Evolutionary conservation across 73 alveolate species (phyloP), one percentile per base, ranked within the genome.

Genomic region (Blepharisma stoltei): DNA sequence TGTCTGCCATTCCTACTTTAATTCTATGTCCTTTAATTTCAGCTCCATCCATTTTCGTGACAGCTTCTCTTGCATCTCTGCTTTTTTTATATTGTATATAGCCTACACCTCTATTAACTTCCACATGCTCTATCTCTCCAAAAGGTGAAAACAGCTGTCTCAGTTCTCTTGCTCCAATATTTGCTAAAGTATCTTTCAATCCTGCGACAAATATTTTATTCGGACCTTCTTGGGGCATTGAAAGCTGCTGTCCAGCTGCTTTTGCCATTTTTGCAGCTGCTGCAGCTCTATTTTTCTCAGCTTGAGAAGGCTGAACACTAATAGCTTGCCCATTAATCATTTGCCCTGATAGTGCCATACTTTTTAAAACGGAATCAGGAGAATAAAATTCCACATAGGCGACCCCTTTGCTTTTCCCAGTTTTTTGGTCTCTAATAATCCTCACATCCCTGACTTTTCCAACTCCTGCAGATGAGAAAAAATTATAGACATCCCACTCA

Each of bases 241-340:
- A 77, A 54, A 70, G 50, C 53, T 76, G 78, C 45, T 87, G 76
- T 65, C 71, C 79, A 55, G 80, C 78, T 66, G 93, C 89, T 84
- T 96, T 88, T 60, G 89, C 89, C 81, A 78, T 82, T 76, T 90
- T 95, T 27, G 88, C 55, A 18, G 97, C 98, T 49, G 91, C 91
- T 11, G 98, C 98, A 46, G 93, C 94, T 77, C 99, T 89, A 78
- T 96, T 96, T 80, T 92, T 96, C 78, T 96, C 99, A 37, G 98
- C 98, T 83, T 94, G 94, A 47, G 98, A 88, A 9, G 98, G 88
- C 55, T 94, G 90, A 14, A 96, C 93, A 83, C 84, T 88, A n/a
- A 93, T 77, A 20, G 97, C 92, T 71, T 89, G 85, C 6, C 98
- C 99, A 60, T 89, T 83, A 67, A 94, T 78, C 82, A 82, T 83